Percentiles rank a stretch among this genome's conserved stretches.
These are phyloP conservation scores for Curvularia verruculosa DNA, from an alignment of 2,329 filamentous ascomycete species.

Conservation along the genomic window DNA sequence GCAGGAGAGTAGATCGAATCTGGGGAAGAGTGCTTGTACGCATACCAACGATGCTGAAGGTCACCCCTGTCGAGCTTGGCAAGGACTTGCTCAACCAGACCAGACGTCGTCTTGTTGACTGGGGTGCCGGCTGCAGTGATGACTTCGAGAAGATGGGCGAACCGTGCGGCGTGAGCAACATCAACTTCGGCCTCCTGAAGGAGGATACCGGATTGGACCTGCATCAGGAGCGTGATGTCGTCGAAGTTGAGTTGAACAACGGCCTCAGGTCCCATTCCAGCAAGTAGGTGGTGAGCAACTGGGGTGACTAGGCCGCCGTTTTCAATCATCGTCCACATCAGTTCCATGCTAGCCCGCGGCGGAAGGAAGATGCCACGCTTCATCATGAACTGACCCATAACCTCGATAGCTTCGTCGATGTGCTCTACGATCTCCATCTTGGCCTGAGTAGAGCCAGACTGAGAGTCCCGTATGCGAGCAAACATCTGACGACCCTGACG, in stretches of 20 bases:
- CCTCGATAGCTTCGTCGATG: conserved; percentile 84
- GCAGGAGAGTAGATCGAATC: conserved; percentile 55
- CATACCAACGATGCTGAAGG: conserved; percentile 63
- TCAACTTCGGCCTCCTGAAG: conserved; percentile 57
- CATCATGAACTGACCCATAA: conserved; percentile 64
- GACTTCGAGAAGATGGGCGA: conserved; percentile 66
- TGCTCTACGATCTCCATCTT: conserved; percentile 71
- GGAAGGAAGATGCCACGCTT: conserved; percentile 59
- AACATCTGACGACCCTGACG: conserved; percentile 85
- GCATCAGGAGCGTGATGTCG: conserved; percentile 65
- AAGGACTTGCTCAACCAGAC: conserved; percentile 64
- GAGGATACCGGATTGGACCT: conserved; percentile 63
- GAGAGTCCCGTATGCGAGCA: conserved; percentile 72
- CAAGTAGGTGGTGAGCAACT: conserved; percentile 65
- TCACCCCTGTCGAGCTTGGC: conserved; percentile 59
- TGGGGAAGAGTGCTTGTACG: conserved; percentile 58
- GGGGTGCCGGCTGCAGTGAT: conserved; percentile 60
- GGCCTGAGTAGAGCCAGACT: conserved; percentile 54
- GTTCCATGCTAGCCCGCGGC: conserved; percentile 62
- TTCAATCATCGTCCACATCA: conserved; percentile 69
- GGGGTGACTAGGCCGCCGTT: conserved; percentile 67
- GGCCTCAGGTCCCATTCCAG: conserved; percentile 64
- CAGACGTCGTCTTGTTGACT: conserved; percentile 62
- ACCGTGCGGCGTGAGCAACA: conserved; percentile 64
- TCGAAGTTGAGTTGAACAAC: conserved; percentile 61